Evolutionary conservation across 345 rosid genomes (phyloP).

Genomic region (Rhodamnia rubescens): DNA sequence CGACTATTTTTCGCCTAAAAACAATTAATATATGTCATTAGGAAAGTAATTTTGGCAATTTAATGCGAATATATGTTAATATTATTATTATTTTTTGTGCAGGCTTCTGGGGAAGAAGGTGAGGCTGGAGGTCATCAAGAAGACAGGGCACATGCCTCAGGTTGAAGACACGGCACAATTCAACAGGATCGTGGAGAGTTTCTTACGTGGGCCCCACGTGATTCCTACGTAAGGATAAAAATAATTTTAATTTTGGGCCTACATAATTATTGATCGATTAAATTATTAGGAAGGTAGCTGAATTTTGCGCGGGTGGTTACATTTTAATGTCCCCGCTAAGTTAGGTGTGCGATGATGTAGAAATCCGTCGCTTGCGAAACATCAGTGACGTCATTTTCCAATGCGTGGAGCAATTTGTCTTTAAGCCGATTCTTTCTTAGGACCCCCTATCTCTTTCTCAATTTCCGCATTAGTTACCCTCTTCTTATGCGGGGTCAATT

Average conservation of each 20-base stretch:
- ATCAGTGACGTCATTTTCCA: too few relatives aligned
- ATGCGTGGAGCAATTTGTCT: too few relatives aligned
- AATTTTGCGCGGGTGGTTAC: background rate
- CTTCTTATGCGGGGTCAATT: too few relatives aligned
- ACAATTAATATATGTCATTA: background rate
- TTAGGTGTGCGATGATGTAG: too few relatives aligned
- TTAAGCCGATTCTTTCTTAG: too few relatives aligned
- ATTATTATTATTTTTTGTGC: background rate
- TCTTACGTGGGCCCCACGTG: constrained; percentile 20
- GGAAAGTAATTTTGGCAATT: background rate
- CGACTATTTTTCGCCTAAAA: background rate
- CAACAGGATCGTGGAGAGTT: constrained; percentile 37
- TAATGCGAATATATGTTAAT: background rate
- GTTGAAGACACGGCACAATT: constrained; percentile 42
- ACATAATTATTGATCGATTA: background rate
- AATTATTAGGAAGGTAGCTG: background rate
- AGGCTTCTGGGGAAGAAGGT: constrained; percentile 67
- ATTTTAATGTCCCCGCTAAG: too few relatives aligned
- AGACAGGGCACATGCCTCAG: constrained; percentile 76
- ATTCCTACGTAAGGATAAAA: background rate
- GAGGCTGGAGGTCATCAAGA: constrained; percentile 42
- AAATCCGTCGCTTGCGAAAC: too few relatives aligned
- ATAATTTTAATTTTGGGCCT: background rate
- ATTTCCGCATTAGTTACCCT: too few relatives aligned
- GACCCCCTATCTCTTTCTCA: too few relatives aligned